phyloP scores from a whole-genome alignment of 1,139 yeast genomes.

The Geotrichum phurueaensis region DNA sequence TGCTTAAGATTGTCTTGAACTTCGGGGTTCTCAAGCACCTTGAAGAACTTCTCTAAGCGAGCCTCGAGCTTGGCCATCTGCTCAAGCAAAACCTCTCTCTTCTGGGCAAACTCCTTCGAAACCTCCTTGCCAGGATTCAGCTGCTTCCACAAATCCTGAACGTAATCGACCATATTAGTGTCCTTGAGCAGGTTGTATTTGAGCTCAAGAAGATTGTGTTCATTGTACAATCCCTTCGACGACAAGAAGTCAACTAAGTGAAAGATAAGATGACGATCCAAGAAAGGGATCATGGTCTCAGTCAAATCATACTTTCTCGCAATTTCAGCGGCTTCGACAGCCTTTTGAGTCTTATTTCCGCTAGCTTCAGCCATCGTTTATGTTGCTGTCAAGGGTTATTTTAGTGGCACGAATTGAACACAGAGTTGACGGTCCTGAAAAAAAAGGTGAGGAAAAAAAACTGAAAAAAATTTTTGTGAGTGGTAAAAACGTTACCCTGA shows the following conservation, averaged over 20 bases:
- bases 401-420: not conserved
- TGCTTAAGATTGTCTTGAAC: constrained; percentile 45
- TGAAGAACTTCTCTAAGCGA: constrained; percentile 44
- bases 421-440: not conserved
- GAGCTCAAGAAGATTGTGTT: constrained; percentile 40
- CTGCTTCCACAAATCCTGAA: constrained; percentile 41
- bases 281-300: constrained; percentile 46
- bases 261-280: constrained; percentile 53
- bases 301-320: constrained; percentile 44
- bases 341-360: not conserved
- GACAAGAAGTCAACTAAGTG: constrained; percentile 48
- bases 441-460: not conserved
- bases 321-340: constrained; percentile 15
- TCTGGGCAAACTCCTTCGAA: constrained; percentile 40
- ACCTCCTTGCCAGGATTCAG: constrained; percentile 37
- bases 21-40: constrained; percentile 45
- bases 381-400: not conserved
- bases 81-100: constrained; percentile 39
- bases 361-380: not conserved
- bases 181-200: constrained; percentile 50
- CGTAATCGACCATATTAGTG: constrained; percentile 49
- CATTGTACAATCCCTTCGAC: constrained; percentile 42
- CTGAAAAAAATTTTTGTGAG: constrained; percentile 11
- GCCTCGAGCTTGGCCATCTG: constrained; percentile 39
- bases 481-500: constrained; percentile 9